Base-by-base conservation (phyloP, 371 early-diverging fungal genomes). In the Mortierella sp. region DNA sequence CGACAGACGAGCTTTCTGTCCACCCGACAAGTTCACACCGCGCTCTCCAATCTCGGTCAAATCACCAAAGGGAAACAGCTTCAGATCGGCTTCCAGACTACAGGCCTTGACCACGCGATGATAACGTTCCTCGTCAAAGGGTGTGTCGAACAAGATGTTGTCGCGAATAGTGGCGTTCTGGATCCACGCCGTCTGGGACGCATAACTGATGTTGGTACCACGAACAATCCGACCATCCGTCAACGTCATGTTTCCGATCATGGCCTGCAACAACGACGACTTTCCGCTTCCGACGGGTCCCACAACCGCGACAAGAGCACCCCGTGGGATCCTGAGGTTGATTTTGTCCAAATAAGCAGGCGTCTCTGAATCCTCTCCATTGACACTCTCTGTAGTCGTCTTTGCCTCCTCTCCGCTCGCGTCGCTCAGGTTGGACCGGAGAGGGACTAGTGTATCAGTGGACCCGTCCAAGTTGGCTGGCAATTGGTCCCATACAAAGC, bases 1-100 rank as follows among this genome's bases (percentile, higher is more conserved):
- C 0, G 80, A 80, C 43, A 88, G 80, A 74, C 96, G 88, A 82
- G 95, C 95, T 79, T 93, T 92, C 83, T 96, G 95, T 0, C 97
- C 97, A 63, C 98, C 98, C 48, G 95, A 95, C 19, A 97, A 78
- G 10, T 94, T 95, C 26, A 97, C 90, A 16, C 97, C 97, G 70
- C 93, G 92, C 82, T 97, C 97, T 65, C 97, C 97, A 52, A 97
- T 92, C 85, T 96, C 96, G 0, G 98, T 97, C 74, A 86, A 68
- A 80, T 98, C 98, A 19, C 97, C 97, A 63, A 58, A 86, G 1
- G 86, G 84, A 48, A 96, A 85, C 24, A 90, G 87, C 47, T 90
- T 87, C 65, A 96, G 81, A 76, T 96, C 96, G 10, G 90, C 73
- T 53, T 89, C 88, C 43, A 92, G 77, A 39, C 90, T 89, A 31